Evolutionary conservation across 2,329 filamentous ascomycete species (phyloP), one percentile per base, ranked within the genome.

Genomic region (Alternaria brassicae): DNA sequence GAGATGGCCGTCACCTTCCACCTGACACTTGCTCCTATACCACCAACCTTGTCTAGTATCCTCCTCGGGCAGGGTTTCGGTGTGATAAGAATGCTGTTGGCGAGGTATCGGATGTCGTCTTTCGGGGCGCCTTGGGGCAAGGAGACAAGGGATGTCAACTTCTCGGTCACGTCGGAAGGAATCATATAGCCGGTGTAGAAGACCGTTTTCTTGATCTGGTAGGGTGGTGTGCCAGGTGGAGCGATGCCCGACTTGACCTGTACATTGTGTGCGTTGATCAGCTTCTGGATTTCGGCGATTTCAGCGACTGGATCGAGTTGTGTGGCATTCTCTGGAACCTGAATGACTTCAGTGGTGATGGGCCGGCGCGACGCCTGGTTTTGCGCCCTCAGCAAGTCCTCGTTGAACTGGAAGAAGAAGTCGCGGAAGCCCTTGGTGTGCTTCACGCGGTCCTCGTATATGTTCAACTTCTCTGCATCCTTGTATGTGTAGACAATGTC

Each of bases 171-270:
- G 25, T 86, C 82, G 47, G 87, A 83, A 39, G 84, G 84, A 65
- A 99, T 89, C 78, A 96, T 87, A 78, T 99, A 98, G 49, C 92
- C 92, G 1, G 95, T 97, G 79, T 94, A 97, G 78, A 93, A 92
- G 49, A 97, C 89, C 1, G 88, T 92, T 74, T 93, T 93, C 77
- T 91, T 92, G 75, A 99, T 92, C 67, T 86, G 84, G 60, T 95
- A 80, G 1, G 80, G 83, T 44, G 80, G 78, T 32, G 81, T 78
- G 45, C 78, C 78, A 9, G 75, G 74, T 1, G 82, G 81, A 39
- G 81, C 82, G 9, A 76, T 81, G 58, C 74, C 78, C 48, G 63
- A 78, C 65, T 81, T 79, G 39, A 89, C 79, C 23, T 85, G 80
- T 3, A 81, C 79, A 75, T 98, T 99, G 81, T 98, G 94, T 19